Base-by-base conservation (phyloP, 2,329 filamentous ascomycete species). In the Colletotrichum agaves region DNA sequence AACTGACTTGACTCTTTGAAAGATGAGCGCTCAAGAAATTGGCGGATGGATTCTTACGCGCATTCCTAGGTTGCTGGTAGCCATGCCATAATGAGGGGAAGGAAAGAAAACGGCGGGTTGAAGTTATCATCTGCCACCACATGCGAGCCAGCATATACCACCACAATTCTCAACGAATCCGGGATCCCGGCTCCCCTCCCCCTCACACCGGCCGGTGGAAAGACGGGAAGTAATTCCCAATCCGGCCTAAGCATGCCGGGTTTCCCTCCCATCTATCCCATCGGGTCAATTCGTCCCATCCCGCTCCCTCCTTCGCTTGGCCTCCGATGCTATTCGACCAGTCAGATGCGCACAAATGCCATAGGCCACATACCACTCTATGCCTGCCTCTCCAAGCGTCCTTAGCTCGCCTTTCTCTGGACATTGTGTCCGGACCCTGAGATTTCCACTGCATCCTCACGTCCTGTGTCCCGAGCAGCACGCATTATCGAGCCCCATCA, bases 181-280 rank as follows among this genome's bases (percentile, higher is more conserved):
- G 43, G 56, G 56, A 59, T 27, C 56, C 56, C 39, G 55, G 41
- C n/a, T 13, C n/a, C 55, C 41, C 27, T 59, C 56, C 56, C 56
- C 56, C 31, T 49, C 43, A 27, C 19, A 41, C 21, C 56, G 56
- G 31, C 41, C 37, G 31, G 11, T 55, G 56, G 27, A 47, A 47
- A 37, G 56, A 46, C 43, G 56, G 55, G 39, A 58, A 33, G 23
- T 4, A 6, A 23, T 19, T 5, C 53, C 21, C 21, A 31, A 44
- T 21, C 5, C 27, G 55, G 27, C 27, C 41, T 47, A 41, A 27
- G 27, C 27, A 23, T 46, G 17, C 43, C 27, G 56, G 41, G 56
- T 27, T 37, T 47, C 35, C 31, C 49, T 37, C 27, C 47, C 47
- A n/a, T 53, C 31, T 10, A 19, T 53, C 49, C 49, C 23, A 52